Conservation (phyloP, 2,329 filamentous ascomycete species). For the Rhynchosporium secalis region DNA sequence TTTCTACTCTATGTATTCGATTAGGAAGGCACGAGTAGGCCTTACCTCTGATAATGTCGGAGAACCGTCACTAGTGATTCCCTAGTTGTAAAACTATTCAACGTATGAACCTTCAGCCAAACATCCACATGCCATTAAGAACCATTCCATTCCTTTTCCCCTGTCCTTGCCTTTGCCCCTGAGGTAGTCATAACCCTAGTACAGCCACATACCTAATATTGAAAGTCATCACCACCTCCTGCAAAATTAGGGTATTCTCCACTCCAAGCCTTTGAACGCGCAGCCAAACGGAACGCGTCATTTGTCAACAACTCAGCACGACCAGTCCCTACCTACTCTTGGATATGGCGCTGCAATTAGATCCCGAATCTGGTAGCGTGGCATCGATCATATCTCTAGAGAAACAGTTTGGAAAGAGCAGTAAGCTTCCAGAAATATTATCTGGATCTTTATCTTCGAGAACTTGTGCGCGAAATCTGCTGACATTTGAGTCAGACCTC, state of each 20-base stretch:
- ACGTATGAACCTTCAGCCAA: too few relatives aligned
- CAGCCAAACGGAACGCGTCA: neutral
- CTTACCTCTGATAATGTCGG: too few relatives aligned
- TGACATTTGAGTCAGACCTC: neutral
- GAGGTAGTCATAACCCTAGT: neutral
- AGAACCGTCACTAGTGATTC: too few relatives aligned
- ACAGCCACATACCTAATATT: neutral
- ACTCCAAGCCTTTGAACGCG: neutral
- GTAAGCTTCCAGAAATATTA: neutral
- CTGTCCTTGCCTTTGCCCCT: too few relatives aligned
- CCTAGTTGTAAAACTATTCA: too few relatives aligned
- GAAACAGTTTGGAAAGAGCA: neutral
- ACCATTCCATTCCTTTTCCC: too few relatives aligned
- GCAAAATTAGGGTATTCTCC: neutral
- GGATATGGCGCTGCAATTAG: neutral
- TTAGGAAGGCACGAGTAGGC: too few relatives aligned
- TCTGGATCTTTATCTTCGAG: too few relatives aligned
- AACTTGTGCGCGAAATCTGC: neutral
- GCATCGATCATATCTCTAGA: neutral
- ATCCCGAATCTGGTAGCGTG: neutral
- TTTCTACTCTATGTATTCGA: too few relatives aligned
- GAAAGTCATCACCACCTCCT: neutral
- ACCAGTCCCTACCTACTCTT: neutral
- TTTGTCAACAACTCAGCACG: neutral
- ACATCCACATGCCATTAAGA: too few relatives aligned